Evolutionary conservation across 2,329 filamentous ascomycete genomes (phyloP), one percentile per base, ranked within the genome.

Genomic region (Penicillium decumbens): DNA sequence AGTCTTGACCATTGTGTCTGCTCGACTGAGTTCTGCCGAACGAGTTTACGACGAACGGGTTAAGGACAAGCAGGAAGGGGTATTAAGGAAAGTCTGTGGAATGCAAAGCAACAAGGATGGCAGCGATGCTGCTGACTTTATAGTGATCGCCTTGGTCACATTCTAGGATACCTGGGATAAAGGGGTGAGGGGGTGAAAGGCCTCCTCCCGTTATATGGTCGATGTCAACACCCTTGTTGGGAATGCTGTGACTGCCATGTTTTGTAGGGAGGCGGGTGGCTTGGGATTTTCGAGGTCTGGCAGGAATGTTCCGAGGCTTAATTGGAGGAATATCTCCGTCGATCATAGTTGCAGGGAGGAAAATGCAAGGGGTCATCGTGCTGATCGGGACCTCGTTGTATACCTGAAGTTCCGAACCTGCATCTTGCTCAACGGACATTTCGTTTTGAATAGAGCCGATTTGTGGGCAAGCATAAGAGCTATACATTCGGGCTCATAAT

Each of bases 281-380:
- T 55, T 47, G 13, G 38, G 38, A 43, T 51, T 46, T 47, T 37
- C 27, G 29, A 20, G 30, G 23, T 27, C 12, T 28, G 15, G 37
- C 13, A 33, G 43, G 57, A 60, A 60, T 61, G 57, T 45, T 39
- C 47, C 41, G 43, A 61, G 45, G 54, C 54, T 60, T 57, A 37
- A 53, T 47, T 38, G 12, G 50, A 49, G 37, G 27, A 32, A 56
- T 52, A 23, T 51, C 41, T 30, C 37, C 48, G 56, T 47, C 43
- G 54, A 61, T 60, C 54, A 51, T 52, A 23, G 40, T 43, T 53
- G 32, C 24, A 49, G 56, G 45, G 39, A 40, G 23, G 46, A 23
- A 20, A 37, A 57, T 54, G 59, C 54, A 61, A 61, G 59, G 59
- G 59, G 27, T 43, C 18, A 20, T 43, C 32, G 8, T 13, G 10